Conservation (phyloP, 2,329 filamentous ascomycete species). For the Aureobasidium sp. region DNA sequence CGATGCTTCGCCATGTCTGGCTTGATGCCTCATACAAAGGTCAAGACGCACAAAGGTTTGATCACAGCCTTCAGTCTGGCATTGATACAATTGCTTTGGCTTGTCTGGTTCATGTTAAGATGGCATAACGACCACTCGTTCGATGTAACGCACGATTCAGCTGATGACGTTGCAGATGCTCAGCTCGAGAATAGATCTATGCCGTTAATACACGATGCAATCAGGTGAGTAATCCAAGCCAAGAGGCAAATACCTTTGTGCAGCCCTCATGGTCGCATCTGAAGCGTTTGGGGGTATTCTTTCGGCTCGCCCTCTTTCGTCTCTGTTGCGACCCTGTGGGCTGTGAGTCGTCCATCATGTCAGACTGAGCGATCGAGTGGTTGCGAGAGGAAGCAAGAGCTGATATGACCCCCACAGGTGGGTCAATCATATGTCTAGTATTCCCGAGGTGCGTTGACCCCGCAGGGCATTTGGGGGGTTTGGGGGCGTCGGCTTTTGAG, state of each 20-base stretch:
- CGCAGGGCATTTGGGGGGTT: neutral
- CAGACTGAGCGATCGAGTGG: neutral
- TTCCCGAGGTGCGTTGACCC: neutral
- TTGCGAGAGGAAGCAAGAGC: neutral
- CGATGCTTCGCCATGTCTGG: slow-evolving; percentile 46
- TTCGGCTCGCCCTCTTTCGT: slow-evolving; percentile 54
- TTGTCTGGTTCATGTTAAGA: slow-evolving; percentile 48
- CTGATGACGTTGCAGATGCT: slow-evolving; percentile 90
- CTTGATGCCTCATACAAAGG: slow-evolving; percentile 59
- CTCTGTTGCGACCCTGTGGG: slow-evolving; percentile 1
- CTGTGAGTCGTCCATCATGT: neutral
- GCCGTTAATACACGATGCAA: neutral
- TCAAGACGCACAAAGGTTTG: slow-evolving; percentile 91
- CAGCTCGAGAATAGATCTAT: slow-evolving; percentile 83
- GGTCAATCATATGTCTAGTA: neutral
- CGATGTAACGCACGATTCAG: slow-evolving; percentile 61
- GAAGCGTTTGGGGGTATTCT: slow-evolving; percentile 62
- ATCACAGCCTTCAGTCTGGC: slow-evolving; percentile 79
- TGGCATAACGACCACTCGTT: neutral
- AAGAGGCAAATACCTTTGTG: slow-evolving; percentile 41
- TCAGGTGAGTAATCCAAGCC: neutral
- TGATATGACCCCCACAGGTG: neutral
- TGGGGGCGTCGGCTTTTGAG: neutral
- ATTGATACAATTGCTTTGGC: slow-evolving; percentile 85
- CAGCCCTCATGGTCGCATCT: slow-evolving; percentile 72